phyloP scores from a whole-genome alignment of 1,139 yeast species.

The Suhomyces taliae region DNA sequence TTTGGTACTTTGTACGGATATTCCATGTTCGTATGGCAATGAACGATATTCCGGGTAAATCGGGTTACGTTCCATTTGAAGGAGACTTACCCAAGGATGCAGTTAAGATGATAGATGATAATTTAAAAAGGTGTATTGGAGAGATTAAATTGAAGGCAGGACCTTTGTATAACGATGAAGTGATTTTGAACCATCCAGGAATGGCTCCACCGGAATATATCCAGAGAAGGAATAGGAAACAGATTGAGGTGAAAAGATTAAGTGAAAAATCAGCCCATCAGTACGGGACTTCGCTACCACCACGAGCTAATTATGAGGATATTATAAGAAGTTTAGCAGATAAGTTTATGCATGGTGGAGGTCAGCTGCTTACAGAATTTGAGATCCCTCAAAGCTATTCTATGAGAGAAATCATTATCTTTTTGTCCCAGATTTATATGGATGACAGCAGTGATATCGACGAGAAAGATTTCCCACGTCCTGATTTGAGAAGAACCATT shows the following conservation, averaged over 20 bases:
- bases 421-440: constrained; percentile 18
- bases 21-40: constrained; percentile 57
- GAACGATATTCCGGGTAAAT: constrained; percentile 70
- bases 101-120: constrained; percentile 38
- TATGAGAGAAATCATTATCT: constrained; percentile 46
- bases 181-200: constrained; percentile 62
- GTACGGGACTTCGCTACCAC: constrained; percentile 41
- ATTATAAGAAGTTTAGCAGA: constrained; percentile 57
- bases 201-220: constrained; percentile 48
- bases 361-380: constrained; percentile 31
- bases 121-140: constrained; percentile 42
- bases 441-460: constrained; percentile 5
- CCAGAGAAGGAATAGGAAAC: constrained; percentile 27
- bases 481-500: constrained; percentile 37
- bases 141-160: constrained; percentile 51
- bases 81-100: constrained; percentile 60
- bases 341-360: constrained; percentile 33
- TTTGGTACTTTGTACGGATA: constrained; percentile 55
- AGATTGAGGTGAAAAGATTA: not conserved
- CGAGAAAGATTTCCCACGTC: constrained; percentile 11
- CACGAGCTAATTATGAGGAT: constrained; percentile 63
- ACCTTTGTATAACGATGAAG: constrained; percentile 41
- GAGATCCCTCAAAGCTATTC: constrained; percentile 44
- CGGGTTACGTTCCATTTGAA: constrained; percentile 63
- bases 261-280: constrained; percentile 2